Percentiles rank a stretch among this genome's conserved stretches.
These are phyloP conservation scores for Penicillium decumbens DNA, from an alignment of 2,329 filamentous ascomycete genomes.

Conservation along the genomic window DNA sequence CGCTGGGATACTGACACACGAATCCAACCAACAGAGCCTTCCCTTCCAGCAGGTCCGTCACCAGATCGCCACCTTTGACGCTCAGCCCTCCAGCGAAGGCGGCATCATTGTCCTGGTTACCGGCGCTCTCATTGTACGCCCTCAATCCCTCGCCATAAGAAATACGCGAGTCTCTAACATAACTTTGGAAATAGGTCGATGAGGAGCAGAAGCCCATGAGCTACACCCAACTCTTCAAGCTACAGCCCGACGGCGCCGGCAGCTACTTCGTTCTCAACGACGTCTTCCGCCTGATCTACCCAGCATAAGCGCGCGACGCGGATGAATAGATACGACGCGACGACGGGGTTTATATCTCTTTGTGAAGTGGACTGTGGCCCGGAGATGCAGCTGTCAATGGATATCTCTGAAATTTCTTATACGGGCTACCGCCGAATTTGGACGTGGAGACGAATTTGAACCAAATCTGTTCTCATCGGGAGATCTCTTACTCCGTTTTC, in stretches of 20 bases:
- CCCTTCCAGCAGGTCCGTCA: conserved; percentile 81
- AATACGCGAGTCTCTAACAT: background rate
- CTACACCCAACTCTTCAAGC: conserved; percentile 87
- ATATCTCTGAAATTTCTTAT: background rate
- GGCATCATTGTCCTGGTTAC: conserved; percentile 84
- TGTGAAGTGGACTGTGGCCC: background rate
- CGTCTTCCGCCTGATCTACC: conserved; percentile 83
- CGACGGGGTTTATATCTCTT: conserved; percentile 10
- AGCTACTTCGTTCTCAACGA: conserved; percentile 91
- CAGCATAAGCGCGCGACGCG: conserved; percentile 12
- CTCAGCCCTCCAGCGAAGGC: conserved; percentile 69
- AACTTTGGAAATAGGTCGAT: conserved; percentile 60
- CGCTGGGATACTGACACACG: background rate
- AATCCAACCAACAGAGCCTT: conserved; percentile 53
- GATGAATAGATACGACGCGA: conserved; percentile 16
- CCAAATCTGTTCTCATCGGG: background rate
- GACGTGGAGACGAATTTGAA: background rate
- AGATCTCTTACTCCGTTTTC: background rate
- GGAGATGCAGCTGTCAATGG: background rate
- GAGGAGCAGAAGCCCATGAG: conserved; percentile 82
- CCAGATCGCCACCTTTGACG: conserved; percentile 70
- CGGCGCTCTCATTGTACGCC: conserved; percentile 71
- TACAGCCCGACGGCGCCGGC: conserved; percentile 61
- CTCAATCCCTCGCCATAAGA: background rate
- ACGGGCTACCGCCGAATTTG: conserved; percentile 1